Percentiles rank a stretch among this genome's conserved stretches.
Conservation (phyloP, 192 early-diverging fungal genomes). For the Chytriomyces hyalinus region DNA sequence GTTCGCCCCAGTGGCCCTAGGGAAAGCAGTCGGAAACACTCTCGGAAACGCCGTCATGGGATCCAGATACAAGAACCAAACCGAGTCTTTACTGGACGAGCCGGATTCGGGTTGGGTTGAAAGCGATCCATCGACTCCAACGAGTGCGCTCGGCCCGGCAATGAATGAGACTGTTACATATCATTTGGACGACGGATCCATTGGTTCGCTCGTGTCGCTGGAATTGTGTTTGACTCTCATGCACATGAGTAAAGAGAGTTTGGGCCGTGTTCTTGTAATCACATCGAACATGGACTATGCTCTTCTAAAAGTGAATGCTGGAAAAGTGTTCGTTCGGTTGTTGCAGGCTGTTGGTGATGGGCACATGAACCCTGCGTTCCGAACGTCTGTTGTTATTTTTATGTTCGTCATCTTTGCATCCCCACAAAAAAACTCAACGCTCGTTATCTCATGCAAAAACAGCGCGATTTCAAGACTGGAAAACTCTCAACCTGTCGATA, state of each 20-base stretch:
- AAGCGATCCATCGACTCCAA: neutral
- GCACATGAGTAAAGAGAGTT: constrained; percentile 81
- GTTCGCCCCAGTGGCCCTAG: constrained; percentile 59
- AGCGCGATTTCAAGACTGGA: constrained; percentile 53
- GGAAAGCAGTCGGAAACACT: constrained; percentile 35
- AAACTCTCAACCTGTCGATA: constrained; percentile 43
- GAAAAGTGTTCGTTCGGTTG: constrained; percentile 77
- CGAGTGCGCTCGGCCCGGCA: neutral
- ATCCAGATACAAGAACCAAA: constrained; percentile 12
- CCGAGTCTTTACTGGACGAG: constrained; percentile 10
- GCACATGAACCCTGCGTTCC: constrained; percentile 78
- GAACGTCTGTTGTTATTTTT: constrained; percentile 41
- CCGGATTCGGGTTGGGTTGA: neutral
- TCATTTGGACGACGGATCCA: constrained; percentile 61
- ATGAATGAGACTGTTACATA: constrained; percentile 59
- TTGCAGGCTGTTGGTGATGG: constrained; percentile 72
- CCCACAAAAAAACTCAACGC: neutral
- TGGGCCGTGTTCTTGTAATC: constrained; percentile 58
- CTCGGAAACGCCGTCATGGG: constrained; percentile 28
- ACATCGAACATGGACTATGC: constrained; percentile 43
- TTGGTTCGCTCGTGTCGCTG: constrained; percentile 73
- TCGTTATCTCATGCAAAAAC: neutral
- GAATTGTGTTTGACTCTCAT: constrained; percentile 88
- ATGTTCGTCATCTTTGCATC: neutral
- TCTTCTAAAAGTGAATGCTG: constrained; percentile 57